Conservation (phyloP, 257 asterid species). For the Misopates orontium region DNA sequence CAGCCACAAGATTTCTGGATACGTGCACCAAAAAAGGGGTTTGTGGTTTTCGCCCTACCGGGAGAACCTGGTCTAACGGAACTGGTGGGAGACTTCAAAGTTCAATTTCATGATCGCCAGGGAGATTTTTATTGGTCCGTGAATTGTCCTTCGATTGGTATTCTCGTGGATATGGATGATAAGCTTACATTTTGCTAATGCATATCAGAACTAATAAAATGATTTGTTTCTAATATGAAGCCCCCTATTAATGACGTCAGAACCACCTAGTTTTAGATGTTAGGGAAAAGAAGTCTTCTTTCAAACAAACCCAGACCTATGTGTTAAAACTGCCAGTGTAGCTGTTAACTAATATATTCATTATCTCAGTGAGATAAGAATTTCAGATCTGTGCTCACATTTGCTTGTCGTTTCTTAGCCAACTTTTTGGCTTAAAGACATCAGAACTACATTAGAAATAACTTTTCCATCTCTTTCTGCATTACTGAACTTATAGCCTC, state of each 20-base stretch:
- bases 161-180: constrained; percentile 9
- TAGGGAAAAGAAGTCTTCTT: too few relatives aligned
- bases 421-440: too few relatives aligned
- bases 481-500: neutral
- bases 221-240: neutral
- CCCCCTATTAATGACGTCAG: neutral
- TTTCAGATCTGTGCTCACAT: too few relatives aligned
- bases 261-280: too few relatives aligned
- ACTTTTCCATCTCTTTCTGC: neutral
- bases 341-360: too few relatives aligned
- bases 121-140: constrained; percentile 96
- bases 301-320: too few relatives aligned
- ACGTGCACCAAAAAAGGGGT: constrained; percentile 80
- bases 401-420: too few relatives aligned
- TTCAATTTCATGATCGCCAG: constrained; percentile 90
- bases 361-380: too few relatives aligned
- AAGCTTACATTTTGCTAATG: constrained; percentile 22
- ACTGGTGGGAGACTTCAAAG: constrained; percentile 86
- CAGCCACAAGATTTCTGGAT: constrained; percentile 98
- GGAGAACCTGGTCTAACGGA: constrained; percentile 96
- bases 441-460: too few relatives aligned
- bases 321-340: too few relatives aligned
- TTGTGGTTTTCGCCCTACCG: constrained; percentile 90
- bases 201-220: neutral
- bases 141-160: constrained; percentile 23